Evolutionary conservation across 345 rosid genomes (phyloP).

Genomic region (Gossypium bickii): DNA sequence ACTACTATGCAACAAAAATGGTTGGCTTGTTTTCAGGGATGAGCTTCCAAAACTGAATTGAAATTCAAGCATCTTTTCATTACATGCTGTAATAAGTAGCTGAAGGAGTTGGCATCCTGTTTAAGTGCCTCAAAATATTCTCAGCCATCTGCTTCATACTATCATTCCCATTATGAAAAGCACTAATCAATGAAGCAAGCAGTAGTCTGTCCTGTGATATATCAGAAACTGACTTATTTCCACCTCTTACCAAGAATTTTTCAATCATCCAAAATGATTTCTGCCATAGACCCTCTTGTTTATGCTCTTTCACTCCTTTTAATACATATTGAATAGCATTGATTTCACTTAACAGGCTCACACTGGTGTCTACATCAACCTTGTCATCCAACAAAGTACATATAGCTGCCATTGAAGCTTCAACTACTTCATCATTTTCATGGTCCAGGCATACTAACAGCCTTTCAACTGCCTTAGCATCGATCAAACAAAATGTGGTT

Average conservation of each 20-base stretch:
- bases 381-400: constrained; percentile 78
- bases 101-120: constrained; percentile 59
- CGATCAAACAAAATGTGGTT: constrained; percentile 77
- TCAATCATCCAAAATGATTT: constrained; percentile 85
- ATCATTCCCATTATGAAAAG: constrained; percentile 74
- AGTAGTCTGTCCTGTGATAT: constrained; percentile 69
- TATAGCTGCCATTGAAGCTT: constrained; percentile 73
- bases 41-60: too few relatives aligned
- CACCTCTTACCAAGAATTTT: constrained; percentile 64
- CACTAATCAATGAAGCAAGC: constrained; percentile 58
- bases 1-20: neutral
- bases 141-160: constrained; percentile 78
- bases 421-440: constrained; percentile 68
- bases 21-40: too few relatives aligned
- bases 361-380: constrained; percentile 66
- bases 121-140: constrained; percentile 64
- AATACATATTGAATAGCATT: constrained; percentile 50
- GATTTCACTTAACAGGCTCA: constrained; percentile 49
- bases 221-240: constrained; percentile 41
- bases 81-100: constrained; percentile 33
- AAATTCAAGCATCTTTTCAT: neutral
- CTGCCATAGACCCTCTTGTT: constrained; percentile 57
- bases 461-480: constrained; percentile 69
- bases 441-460: constrained; percentile 66
- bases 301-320: constrained; percentile 63